Evolutionary conservation across 768 basidiomycete genomes (phyloP).

Genomic region (Tylopilus intermedius): DNA sequence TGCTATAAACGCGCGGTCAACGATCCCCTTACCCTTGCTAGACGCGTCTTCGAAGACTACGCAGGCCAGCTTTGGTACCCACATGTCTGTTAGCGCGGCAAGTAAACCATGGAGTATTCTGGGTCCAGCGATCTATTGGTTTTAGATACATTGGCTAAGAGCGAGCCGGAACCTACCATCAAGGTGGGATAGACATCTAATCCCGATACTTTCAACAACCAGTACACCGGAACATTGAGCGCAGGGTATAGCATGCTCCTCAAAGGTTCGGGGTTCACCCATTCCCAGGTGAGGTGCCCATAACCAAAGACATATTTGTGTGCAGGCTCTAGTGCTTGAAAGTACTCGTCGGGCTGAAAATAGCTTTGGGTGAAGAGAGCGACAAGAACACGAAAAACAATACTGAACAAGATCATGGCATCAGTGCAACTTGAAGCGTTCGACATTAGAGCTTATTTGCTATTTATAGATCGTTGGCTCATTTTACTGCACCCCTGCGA

Average conservation of each 20-base stretch:
- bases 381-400: conserved; percentile 51
- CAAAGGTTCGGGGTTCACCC: conserved; percentile 66
- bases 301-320: conserved; percentile 86
- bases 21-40: conserved; percentile 6
- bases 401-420: conserved; percentile 29
- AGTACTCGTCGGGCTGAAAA: conserved; percentile 98
- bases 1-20: conserved; percentile 40
- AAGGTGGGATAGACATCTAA: conserved; percentile 48
- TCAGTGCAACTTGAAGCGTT: too few relatives aligned
- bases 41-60: conserved; percentile 55
- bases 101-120: conserved; percentile 69
- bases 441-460: too few relatives aligned
- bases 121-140: conserved; percentile 62
- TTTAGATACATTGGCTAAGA: not conserved
- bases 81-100: conserved; percentile 78
- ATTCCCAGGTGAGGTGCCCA: conserved; percentile 95
- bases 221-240: conserved; percentile 75
- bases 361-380: conserved; percentile 74
- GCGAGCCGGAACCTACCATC: conserved; percentile 49
- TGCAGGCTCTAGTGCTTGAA: conserved; percentile 90
- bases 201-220: conserved; percentile 51
- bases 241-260: conserved; percentile 79
- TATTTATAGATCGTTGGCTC: not conserved
- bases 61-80: conserved; percentile 57
- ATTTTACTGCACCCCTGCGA: too few relatives aligned